Conservation (phyloP, 257 asterid species). For the Cinchona pubescens region DNA sequence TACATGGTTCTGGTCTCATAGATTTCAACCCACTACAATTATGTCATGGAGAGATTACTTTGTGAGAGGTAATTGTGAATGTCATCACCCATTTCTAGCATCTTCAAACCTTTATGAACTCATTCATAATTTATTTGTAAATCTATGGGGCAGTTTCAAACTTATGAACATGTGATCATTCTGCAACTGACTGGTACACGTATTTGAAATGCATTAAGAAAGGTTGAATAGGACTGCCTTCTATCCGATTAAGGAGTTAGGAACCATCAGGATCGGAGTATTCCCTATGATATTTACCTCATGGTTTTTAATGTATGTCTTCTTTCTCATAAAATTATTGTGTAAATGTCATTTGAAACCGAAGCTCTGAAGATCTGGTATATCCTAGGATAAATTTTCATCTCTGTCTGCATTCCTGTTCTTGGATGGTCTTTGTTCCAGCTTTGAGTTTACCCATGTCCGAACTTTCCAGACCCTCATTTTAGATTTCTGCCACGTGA, state of each 20-base stretch:
- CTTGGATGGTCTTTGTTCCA: neutral
- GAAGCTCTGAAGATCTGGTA: neutral
- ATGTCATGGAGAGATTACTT: constrained; percentile 95
- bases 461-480: neutral
- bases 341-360: neutral
- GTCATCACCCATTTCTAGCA: neutral
- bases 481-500: constrained; percentile 36
- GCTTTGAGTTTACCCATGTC: neutral
- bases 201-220: neutral
- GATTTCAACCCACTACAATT: constrained; percentile 53
- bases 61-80: constrained; percentile 38
- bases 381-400: neutral
- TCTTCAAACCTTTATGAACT: neutral
- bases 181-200: neutral
- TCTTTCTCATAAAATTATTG: neutral
- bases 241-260: neutral
- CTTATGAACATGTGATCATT: neutral
- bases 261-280: neutral
- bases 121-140: neutral
- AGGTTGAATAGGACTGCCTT: neutral
- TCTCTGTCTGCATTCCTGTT: neutral
- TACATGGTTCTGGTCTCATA: constrained; percentile 88
- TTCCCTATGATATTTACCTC: constrained; percentile 7
- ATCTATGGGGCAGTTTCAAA: neutral
- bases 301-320: neutral